phyloP scores from a whole-genome alignment of 1,139 yeast species.

The Taiozyma sp. region DNA sequence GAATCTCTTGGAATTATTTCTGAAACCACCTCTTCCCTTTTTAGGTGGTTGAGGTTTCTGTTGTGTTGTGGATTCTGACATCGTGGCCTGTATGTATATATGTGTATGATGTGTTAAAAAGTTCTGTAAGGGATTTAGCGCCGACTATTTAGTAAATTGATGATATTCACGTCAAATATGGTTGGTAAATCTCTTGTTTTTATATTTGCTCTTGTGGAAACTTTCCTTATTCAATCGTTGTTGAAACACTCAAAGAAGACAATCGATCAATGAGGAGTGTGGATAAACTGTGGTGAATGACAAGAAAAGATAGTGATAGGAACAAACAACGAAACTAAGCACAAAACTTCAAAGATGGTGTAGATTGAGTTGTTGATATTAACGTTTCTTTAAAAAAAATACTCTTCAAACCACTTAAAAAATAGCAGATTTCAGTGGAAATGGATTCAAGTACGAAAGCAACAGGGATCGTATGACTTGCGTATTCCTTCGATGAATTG shows the following conservation, averaged over 20 bases:
- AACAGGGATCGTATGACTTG: background rate
- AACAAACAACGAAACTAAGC: background rate
- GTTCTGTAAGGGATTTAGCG: background rate
- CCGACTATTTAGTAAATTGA: background rate
- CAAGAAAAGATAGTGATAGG: background rate
- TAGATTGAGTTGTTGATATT: background rate
- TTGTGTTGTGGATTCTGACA: slow-evolving; percentile 19
- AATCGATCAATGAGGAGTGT: background rate
- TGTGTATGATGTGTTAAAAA: slow-evolving; percentile 5
- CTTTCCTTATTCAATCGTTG: background rate
- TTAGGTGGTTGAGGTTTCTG: slow-evolving; percentile 19
- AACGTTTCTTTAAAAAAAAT: background rate
- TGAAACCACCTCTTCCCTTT: slow-evolving; percentile 30
- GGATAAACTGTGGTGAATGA: background rate
- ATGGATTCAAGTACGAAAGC: background rate
- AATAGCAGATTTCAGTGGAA: background rate
- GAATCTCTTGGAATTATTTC: slow-evolving; percentile 43
- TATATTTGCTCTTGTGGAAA: background rate
- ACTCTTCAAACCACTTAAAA: background rate
- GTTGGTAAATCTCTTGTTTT: background rate
- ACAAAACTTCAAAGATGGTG: background rate
- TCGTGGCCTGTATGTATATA: slow-evolving; percentile 6
- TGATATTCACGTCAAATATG: no score
- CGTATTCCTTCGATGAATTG: background rate
- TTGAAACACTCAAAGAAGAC: background rate